phyloP scores from a whole-genome alignment of 176 grass and related monocot species.

The Rhynchospora breviuscula region DNA sequence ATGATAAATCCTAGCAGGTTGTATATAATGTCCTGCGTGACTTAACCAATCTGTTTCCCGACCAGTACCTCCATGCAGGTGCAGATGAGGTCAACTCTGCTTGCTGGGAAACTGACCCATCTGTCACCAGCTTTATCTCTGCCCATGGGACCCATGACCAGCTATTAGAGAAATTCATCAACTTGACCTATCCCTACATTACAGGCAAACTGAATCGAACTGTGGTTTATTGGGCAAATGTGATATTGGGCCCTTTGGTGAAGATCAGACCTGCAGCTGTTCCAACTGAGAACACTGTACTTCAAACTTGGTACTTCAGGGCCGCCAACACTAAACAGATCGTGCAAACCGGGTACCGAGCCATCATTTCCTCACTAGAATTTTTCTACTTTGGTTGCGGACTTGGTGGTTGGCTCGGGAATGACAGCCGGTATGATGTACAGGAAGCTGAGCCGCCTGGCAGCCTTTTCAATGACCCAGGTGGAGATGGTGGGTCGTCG shows the following conservation, averaged over 20 bases:
- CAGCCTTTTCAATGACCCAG: conserved; percentile 72
- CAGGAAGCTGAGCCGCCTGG: conserved; percentile 61
- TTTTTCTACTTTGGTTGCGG: conserved; percentile 98
- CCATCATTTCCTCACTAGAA: conserved; percentile 63
- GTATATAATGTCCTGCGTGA: conserved; percentile 61
- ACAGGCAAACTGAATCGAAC: conserved; percentile 70
- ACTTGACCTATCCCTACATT: conserved; percentile 60
- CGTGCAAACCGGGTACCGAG: conserved; percentile 63
- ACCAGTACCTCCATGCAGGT: conserved; percentile 68
- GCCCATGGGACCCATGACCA: conserved; percentile 55
- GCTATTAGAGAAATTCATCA: conserved; percentile 76
- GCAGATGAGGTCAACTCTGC: conserved; percentile 85
- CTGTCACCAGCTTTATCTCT: conserved; percentile 39
- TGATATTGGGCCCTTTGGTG: conserved; percentile 60
- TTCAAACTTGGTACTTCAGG: conserved; percentile 94
- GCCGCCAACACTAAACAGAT: conserved; percentile 83
- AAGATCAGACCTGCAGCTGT: conserved; percentile 37
- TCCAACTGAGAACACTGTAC: conserved; percentile 66
- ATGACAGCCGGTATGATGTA: conserved; percentile 88
- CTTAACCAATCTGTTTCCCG: conserved; percentile 55
- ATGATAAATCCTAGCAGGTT: conserved; percentile 69
- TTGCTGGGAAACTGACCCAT: conserved; percentile 83
- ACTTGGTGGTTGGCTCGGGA: conserved; percentile 75
- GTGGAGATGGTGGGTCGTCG: conserved; percentile 81
- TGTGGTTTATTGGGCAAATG: conserved; percentile 89